phyloP scores from a whole-genome alignment of 306 rosid species.

The Leucaena leucocephala region DNA sequence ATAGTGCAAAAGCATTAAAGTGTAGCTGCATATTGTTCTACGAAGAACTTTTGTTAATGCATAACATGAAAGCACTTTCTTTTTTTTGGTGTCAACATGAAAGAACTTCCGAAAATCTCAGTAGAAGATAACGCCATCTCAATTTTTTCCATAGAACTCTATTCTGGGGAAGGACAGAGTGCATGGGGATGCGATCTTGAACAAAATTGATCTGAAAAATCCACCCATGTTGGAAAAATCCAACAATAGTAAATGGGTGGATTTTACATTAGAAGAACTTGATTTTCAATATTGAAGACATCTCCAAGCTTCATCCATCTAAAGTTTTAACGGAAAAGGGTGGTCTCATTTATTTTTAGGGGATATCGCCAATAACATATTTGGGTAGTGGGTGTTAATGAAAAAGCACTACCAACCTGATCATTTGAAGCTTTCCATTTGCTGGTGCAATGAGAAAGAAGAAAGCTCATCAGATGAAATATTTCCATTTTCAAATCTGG shows the following conservation, averaged over 20 bases:
- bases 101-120: slow-evolving; percentile 9
- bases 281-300: not conserved
- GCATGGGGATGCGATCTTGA: not conserved
- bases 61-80: not conserved
- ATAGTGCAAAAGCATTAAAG: slow-evolving; percentile 29
- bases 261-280: slow-evolving; percentile 17
- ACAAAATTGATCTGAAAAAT: slow-evolving; percentile 23
- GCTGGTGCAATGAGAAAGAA: slow-evolving; percentile 89
- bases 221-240: slow-evolving; percentile 1
- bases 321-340: slow-evolving; percentile 2
- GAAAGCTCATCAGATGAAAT: slow-evolving; percentile 94
- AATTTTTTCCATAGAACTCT: not conserved
- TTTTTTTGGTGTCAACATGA: no score
- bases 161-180: not conserved
- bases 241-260: slow-evolving; percentile 2
- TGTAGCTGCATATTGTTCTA: not conserved
- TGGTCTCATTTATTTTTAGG: not conserved
- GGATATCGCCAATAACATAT: not conserved
- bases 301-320: slow-evolving; percentile 17
- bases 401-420: slow-evolving; percentile 54
- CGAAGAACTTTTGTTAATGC: not conserved
- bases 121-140: slow-evolving; percentile 21
- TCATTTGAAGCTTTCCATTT: slow-evolving; percentile 86
- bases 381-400: slow-evolving; percentile 6
- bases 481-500: slow-evolving; percentile 97